These are phyloP conservation scores for Coprinellus micaceus DNA, from an alignment of 768 basidiomycete species.

Conservation along the genomic window DNA sequence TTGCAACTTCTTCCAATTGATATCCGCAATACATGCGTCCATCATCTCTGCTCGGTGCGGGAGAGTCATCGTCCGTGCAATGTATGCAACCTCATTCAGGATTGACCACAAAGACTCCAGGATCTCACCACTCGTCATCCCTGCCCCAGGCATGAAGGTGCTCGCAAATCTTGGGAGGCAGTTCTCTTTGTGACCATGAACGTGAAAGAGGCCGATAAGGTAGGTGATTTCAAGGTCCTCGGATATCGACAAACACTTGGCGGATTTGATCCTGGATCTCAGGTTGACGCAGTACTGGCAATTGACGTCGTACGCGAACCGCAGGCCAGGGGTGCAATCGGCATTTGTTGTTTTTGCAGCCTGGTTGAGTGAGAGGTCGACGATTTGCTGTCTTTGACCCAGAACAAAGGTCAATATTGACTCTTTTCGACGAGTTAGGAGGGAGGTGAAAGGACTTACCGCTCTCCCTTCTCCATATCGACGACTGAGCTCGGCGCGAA, in stretches of 20 bases:
- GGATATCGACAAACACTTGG: background rate
- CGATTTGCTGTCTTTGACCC: too few relatives aligned
- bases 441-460: background rate
- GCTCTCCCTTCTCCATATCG: background rate
- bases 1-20: slow-evolving; percentile 23
- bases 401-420: too few relatives aligned
- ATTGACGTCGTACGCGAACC: slow-evolving; percentile 6
- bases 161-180: slow-evolving; percentile 21
- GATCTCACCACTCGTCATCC: slow-evolving; percentile 12
- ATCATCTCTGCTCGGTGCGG: slow-evolving; percentile 15
- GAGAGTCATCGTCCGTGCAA: slow-evolving; percentile 10
- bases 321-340: background rate
- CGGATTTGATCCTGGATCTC: slow-evolving; percentile 11
- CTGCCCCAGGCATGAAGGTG: slow-evolving; percentile 9
- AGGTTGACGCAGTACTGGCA: too few relatives aligned
- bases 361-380: background rate
- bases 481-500: background rate
- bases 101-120: slow-evolving; percentile 18
- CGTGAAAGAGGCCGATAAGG: slow-evolving; percentile 14
- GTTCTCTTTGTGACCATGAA: slow-evolving; percentile 19
- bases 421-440: too few relatives aligned
- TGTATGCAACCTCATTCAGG: slow-evolving; percentile 9
- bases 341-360: background rate
- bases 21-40: slow-evolving; percentile 21
- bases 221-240: background rate